A percentile compares a stretch with the other conserved stretches of the same genome.
Conservation (phyloP, 768 basidiomycete species). For the Tulasnella sp. region DNA sequence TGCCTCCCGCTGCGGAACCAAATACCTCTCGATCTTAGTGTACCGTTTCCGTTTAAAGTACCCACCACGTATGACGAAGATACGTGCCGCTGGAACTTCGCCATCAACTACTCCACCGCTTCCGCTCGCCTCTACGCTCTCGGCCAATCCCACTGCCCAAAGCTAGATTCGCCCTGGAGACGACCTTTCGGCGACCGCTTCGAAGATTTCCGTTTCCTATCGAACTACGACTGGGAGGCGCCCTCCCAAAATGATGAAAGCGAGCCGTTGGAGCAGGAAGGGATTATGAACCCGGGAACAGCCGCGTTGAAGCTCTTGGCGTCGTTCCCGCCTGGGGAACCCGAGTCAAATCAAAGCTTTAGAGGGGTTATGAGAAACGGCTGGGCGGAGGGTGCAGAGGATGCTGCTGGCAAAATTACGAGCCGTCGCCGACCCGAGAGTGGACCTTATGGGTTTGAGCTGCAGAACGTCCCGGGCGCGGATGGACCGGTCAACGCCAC, state of each 20-base stretch:
- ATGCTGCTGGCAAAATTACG: background rate
- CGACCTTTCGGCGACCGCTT: background rate
- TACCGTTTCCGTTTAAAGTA: background rate
- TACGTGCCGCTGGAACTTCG: background rate
- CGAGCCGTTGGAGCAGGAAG: background rate
- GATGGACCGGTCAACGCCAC: conserved; percentile 75
- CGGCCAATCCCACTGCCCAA: background rate
- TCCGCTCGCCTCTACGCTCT: background rate
- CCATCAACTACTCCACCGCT: background rate
- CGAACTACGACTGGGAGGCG: background rate
- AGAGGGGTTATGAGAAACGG: no score
- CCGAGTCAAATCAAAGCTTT: background rate
- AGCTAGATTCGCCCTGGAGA: background rate
- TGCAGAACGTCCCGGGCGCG: conserved; percentile 67
- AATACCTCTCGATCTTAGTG: background rate
- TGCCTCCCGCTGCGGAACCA: no score
- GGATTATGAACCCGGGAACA: background rate
- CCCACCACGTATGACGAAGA: background rate
- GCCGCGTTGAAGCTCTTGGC: background rate
- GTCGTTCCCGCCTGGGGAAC: background rate
- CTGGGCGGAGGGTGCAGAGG: background rate
- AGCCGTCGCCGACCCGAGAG: background rate
- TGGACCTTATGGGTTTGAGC: conserved; percentile 29
- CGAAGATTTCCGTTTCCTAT: background rate
- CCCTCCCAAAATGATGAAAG: background rate